Conservation (phyloP, 2,329 filamentous ascomycete species). For the Pestalotiopsis fici region DNA sequence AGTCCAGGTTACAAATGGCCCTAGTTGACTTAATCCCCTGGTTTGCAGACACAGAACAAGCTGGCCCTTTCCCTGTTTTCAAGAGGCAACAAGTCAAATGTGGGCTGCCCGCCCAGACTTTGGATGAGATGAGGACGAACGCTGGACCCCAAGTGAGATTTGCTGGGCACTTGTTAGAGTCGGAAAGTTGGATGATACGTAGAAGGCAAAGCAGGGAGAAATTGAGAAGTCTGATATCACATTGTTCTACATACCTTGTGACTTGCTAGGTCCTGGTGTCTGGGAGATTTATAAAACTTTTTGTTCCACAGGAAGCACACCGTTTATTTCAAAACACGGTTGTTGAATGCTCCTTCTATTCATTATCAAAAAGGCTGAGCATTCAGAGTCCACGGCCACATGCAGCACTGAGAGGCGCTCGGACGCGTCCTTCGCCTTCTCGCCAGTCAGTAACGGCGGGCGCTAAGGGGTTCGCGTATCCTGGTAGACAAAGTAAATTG, state of each 20-base stretch:
- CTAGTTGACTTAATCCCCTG: neutral
- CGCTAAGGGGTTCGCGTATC: conserved; percentile 4
- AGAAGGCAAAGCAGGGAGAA: neutral
- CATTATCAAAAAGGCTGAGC: neutral
- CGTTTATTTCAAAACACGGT: neutral
- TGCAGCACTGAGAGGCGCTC: neutral
- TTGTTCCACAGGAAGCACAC: neutral
- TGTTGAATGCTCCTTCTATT: neutral
- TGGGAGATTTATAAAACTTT: neutral
- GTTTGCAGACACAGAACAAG: neutral
- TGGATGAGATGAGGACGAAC: neutral
- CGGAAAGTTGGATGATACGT: neutral
- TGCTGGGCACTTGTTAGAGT: neutral
- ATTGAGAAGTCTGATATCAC: neutral
- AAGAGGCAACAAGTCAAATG: neutral
- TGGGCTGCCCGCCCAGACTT: neutral
- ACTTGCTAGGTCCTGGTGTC: neutral
- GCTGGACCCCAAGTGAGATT: neutral
- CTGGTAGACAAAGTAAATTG: neutral
- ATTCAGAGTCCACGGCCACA: conserved; percentile 1
- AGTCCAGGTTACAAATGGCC: neutral
- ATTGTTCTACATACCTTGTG: neutral
- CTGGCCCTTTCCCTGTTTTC: neutral
- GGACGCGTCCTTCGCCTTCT: conserved; percentile 2
- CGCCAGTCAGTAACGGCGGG: neutral